Conservation (phyloP, 495 filamentous ascomycete species). For the Penicillium daleae region DNA sequence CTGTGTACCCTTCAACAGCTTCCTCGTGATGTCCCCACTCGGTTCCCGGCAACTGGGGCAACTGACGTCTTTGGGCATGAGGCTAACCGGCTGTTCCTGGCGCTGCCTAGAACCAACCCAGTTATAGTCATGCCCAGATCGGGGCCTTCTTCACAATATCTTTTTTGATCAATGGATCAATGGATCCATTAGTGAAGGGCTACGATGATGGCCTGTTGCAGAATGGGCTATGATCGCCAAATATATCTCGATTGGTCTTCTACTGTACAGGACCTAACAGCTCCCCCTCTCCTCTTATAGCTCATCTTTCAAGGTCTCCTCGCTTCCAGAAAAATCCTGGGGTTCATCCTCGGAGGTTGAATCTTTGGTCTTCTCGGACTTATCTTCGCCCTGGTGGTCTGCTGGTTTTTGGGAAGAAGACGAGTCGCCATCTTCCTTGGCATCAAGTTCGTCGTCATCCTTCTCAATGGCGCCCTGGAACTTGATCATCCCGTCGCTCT, state of each 20-base stretch:
- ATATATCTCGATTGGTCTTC: background rate
- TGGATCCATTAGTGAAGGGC: background rate
- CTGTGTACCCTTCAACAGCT: constrained; percentile 7
- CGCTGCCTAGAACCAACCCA: background rate
- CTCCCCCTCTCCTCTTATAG: constrained; percentile 38
- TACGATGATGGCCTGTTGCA: background rate
- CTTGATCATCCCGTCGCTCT: constrained; percentile 54
- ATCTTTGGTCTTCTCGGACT: no score
- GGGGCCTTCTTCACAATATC: background rate
- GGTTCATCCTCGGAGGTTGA: constrained; percentile 18
- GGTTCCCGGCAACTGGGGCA: constrained; percentile 28
- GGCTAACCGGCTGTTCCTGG: constrained; percentile 31
- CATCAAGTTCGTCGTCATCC: constrained; percentile 32
- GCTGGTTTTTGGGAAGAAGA: constrained; percentile 35
- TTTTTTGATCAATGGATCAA: background rate
- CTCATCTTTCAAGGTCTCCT: constrained; percentile 61
- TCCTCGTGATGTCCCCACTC: constrained; percentile 24
- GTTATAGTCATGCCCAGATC: background rate
- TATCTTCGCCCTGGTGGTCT: constrained; percentile 24
- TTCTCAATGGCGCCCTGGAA: constrained; percentile 44
- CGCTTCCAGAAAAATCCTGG: constrained; percentile 43
- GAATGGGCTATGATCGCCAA: constrained; percentile 1
- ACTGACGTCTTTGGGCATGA: constrained; percentile 37
- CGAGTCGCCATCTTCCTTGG: constrained; percentile 22
- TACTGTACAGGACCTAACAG: constrained; percentile 14